Evolutionary conservation across 192 early-diverging fungal species (phyloP), one percentile per base, ranked within the genome.

Genomic region (Phycomyces blakesleeanus): DNA sequence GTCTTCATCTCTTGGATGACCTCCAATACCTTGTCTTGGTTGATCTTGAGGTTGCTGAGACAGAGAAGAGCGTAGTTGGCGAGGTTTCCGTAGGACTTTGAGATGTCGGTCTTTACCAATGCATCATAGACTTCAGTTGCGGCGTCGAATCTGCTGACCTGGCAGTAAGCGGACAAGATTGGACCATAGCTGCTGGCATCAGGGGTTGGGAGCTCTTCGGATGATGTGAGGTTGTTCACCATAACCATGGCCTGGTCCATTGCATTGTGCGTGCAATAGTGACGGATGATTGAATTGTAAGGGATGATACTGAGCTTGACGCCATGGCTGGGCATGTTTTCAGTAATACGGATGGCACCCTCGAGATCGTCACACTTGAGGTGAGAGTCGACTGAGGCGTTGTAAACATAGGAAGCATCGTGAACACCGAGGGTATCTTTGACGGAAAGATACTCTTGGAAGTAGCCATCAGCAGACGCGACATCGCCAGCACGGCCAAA

Each of bases 401-500:
- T 71, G 50, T 76, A 76, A 7, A 76, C 65, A 37, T 67, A 71
- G 41, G 64, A 57, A 10, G 68, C 22, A 52, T 76, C 69, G 40
- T 70, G 64, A 11, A 51, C 34, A 22, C 25, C 52, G 47, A 67
- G 14, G 0, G 59, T 25, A 1, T 47, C 49, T 18, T 60, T 51
- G 0, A 66, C 37, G 1, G 56, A 37, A 21, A 63, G 51, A 51
- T 67, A 76, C 15, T 60, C 65, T 14, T 59, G 38, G 54, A 71
- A 76, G 57, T 69, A 68, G 2, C 42, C 44, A 3, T 63, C 27
- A 6, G 74, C 63, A 24, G 64, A 62, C 5, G 40, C 37, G 6
- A 76, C 34, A 59, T 76, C 74, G 21, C 74, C 69, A 20, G 64
- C 68, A 44, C 69, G 69, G 4, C 74, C 74, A 64, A 70, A 76